Base-by-base conservation (phyloP, 371 early-diverging fungal species). In the Nosema muscidifuracis region DNA sequence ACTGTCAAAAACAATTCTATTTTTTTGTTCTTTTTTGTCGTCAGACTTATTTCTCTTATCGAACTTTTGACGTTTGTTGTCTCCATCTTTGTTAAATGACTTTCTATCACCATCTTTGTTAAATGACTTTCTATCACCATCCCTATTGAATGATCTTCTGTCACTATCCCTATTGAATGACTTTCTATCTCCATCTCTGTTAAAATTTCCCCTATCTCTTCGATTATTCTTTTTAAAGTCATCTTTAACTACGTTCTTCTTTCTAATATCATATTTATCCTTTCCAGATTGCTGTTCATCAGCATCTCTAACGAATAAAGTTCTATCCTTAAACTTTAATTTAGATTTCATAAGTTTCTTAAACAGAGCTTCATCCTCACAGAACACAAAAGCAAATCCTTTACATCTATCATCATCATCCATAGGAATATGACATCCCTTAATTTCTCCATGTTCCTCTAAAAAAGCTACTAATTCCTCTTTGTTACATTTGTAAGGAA, bases 361-460 rank as follows among this genome's bases (percentile, higher is more conserved):
- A 30, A 55, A 60, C 1, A 31, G 33, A 28, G 56, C 50, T 51
- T 71, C 69, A 18, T 75, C 70, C 0, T 60, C 71, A 56, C 53
- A 67, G 10, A 63, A 67, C 1, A 80, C 30, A 74, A 78, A 80
- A n/a, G 64, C 69, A 70, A 78, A 80, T 47, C 81, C 81, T 65
- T 72, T 74, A 73, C 47, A 61, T 42, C 81, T 71, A 6, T 71
- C 55, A n/a, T n/a, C n/a, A 55, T 80, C 71, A 33, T 78, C 78
- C 2, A 55, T 57, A 50, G 81, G 81, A 12, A 80, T 22, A 4
- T 58, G 38, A 51, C 78, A 34, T 22, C 67, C 63, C 12, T 34
- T 38, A 20, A 77, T 56, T 34, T 73, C 50, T 18, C 76, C 78
- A 71, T 55, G 69, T 34, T 50, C 26, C 9, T 42, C 36, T 60